Base-by-base conservation (phyloP, 2,329 filamentous ascomycete genomes). In the Epichloe baconii region DNA sequence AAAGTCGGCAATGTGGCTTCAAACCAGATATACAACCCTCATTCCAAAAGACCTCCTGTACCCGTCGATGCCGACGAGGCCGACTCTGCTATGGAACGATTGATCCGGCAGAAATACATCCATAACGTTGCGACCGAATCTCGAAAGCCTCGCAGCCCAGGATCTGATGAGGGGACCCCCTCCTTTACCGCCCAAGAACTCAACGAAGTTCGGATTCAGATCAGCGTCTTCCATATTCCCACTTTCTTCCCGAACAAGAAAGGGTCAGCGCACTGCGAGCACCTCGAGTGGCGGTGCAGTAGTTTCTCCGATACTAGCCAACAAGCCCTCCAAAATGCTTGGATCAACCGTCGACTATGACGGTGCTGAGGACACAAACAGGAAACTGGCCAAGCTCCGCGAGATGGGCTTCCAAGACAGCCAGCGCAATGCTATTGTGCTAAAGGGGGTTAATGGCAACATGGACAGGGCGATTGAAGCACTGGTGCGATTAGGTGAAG, bases 351-450 rank as follows among this genome's bases (percentile, higher is more conserved):
- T 93, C 26, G 77, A 75, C 40, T 68, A 71, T 44, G 73, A 75
- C 48, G 68, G 61, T 21, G 57, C 64, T 45, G 75, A 85, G 57
- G 81, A 82, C 52, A 76, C 83, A 50, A 88, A 94, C 43, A 75
- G 77, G 47, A 97, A 97, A 65, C 68, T 97, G 64, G 73, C 75
- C 3, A 82, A 80, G 49, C 70, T 98, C 52, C 79, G 82, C 51
- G 89, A 96, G 52, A 95, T 97, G 89, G 93, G 93, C 0, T 98
- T 98, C 61, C 73, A 72, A 4, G 89, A 98, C 63, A 82, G 85
- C 42, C 86, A 85, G 59, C 80, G 86, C 53, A 97, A 96, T 62
- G 75, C 80, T 4, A 81, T 85, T 49, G 82, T 96, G 26, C 71
- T 98, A 17, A 90, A 89, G 63, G 85, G 86, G 3, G 76, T 94